Evolutionary conservation across 2,329 filamentous ascomycete species (phyloP), one percentile per base, ranked within the genome.

Genomic region (Diplodia mutila): DNA sequence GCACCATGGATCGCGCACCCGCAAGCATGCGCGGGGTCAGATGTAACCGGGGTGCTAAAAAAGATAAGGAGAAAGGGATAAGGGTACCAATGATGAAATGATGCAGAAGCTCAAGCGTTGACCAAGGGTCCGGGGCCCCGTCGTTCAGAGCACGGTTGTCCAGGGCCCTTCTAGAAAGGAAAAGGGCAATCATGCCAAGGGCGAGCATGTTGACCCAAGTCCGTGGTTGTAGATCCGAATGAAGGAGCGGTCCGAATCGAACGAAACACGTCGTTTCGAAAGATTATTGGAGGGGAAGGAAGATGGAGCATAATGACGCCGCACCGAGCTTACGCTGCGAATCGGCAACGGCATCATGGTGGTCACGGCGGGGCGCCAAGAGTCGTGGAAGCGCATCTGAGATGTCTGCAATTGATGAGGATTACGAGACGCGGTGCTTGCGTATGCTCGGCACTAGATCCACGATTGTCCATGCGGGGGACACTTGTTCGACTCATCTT

Each of bases 251-350:
- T 16, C 59, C 59, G 59, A 63, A 34, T 63, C 18, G 27, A 63
- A 63, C 46, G 59, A 52, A 63, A 63, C 59, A 63, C 59, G 59
- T 21, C 21, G 59, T 51, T 63, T 63, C 46, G 46, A 59, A 46
- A 59, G 21, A 49, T 21, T 63, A 48, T 32, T 51, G 46, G 46
- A 61, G 27, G 39, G 54, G 25, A 34, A n/a, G n/a, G 9, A 39
- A 46, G 23, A 34, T 12, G 46, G 39, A 23, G 39, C 42, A 4
- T 3, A 16, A 63, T 37, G 59, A 39, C 59, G 37, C 55, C 39
- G 9, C 4, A 11, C 53, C 29, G 29, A n/a, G n/a, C n/a, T n/a
- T n/a, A n/a, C n/a, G n/a, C n/a, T n/a, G n/a, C n/a, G n/a, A n/a
- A n/a, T n/a, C n/a, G n/a, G n/a, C n/a, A 29, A 6, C 16, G 29